Percentiles rank a stretch among this genome's conserved stretches.
Conservation (phyloP, 208 protist species). For the Leptomonas pyrrhocoris region DNA sequence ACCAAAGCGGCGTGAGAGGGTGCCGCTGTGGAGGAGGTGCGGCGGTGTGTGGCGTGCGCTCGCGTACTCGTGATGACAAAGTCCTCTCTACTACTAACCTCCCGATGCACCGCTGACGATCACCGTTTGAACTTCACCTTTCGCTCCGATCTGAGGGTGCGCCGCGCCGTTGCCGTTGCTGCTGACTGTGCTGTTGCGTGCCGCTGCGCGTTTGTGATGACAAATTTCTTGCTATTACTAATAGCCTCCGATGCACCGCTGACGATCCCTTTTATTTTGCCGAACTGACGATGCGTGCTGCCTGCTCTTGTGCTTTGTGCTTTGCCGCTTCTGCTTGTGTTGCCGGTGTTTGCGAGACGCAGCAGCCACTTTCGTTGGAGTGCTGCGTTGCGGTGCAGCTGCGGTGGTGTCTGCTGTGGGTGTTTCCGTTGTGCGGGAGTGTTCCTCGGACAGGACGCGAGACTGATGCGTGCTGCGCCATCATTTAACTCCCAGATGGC, state of each 20-base stretch:
- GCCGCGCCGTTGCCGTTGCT: background rate
- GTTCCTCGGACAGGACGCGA: conserved; percentile 14
- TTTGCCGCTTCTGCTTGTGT: conserved; percentile 54
- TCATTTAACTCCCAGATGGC: conserved; percentile 14
- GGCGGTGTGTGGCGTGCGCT: background rate
- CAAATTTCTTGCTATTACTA: conserved; percentile 31
- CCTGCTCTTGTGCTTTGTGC: conserved; percentile 46
- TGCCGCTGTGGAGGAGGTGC: too few species aligned
- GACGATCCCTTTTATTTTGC: conserved; percentile 19
- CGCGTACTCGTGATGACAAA: conserved; percentile 30
- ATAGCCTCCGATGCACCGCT: conserved; percentile 11
- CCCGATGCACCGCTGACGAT: conserved; percentile 32
- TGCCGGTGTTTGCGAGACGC: conserved; percentile 10
- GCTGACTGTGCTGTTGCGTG: conserved; percentile 3
- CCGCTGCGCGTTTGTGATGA: conserved; percentile 13
- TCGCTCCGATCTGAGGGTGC: conserved; percentile 58
- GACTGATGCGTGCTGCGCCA: conserved; percentile 8
- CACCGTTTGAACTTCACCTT: conserved; percentile 50
- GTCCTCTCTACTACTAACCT: conserved; percentile 30
- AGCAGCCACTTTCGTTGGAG: background rate
- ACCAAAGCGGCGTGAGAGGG: conserved; percentile 29
- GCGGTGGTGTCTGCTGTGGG: background rate
- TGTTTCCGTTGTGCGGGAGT: background rate
- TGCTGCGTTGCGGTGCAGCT: background rate
- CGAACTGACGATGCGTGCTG: background rate